Conservation (phyloP, 2,329 filamentous ascomycete genomes). For the Aspergillus niger region DNA sequence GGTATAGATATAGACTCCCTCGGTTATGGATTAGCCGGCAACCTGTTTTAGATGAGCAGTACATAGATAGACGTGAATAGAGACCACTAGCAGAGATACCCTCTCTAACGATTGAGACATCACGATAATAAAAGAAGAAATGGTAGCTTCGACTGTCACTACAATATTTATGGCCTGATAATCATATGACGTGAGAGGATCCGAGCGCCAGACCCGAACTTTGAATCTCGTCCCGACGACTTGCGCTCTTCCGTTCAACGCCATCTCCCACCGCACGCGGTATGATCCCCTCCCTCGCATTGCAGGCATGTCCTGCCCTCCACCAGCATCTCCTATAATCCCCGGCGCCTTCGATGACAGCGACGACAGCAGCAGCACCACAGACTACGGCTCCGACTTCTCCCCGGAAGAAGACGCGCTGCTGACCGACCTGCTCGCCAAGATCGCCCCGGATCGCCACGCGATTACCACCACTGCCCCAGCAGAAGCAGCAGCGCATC, state of each 20-base stretch:
- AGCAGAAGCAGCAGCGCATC: constrained; percentile 20
- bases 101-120: background rate
- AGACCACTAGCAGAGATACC: background rate
- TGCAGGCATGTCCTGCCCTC: constrained; percentile 39
- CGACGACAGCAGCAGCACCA: constrained; percentile 29
- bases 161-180: background rate
- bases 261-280: constrained; percentile 2
- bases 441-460: constrained; percentile 40
- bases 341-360: constrained; percentile 26
- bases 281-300: constrained; percentile 23
- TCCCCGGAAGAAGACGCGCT: constrained; percentile 59
- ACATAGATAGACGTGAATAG: constrained; percentile 13
- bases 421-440: constrained; percentile 54
- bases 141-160: background rate
- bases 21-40: constrained; percentile 16
- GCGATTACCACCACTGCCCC: constrained; percentile 19
- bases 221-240: background rate
- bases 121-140: background rate
- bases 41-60: background rate
- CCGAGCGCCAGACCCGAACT: background rate
- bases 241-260: background rate
- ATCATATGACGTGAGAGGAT: constrained; percentile 12
- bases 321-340: constrained; percentile 13
- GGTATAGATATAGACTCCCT: background rate
- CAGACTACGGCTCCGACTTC: constrained; percentile 67